Evolutionary conservation across 805 yeast species (phyloP).

Genomic region (Saccharomyces eubayanus): DNA sequence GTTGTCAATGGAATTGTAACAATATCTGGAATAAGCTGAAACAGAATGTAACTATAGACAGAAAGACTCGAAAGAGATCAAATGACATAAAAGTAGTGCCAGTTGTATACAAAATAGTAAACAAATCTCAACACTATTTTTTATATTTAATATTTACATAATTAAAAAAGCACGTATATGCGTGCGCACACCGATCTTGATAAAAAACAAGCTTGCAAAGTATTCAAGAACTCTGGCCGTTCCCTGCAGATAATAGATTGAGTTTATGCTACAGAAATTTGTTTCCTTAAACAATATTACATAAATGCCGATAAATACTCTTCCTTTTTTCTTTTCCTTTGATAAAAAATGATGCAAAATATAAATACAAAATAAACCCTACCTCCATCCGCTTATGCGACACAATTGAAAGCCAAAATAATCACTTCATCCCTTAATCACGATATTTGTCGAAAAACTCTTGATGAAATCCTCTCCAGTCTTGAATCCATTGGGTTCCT

Average conservation of each 20-base stretch:
- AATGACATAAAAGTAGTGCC: neutral
- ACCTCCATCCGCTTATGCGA: neutral
- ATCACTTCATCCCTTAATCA: slow-evolving; percentile 8
- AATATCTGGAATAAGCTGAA: neutral
- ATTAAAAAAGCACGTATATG: neutral
- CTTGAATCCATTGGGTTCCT: slow-evolving; percentile 78
- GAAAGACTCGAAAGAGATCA: neutral
- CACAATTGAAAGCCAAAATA: neutral
- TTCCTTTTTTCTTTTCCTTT: neutral
- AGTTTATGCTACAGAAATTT: neutral
- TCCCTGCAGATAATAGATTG: neutral
- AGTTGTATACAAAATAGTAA: neutral
- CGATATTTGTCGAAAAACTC: slow-evolving; percentile 54
- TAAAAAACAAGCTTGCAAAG: neutral
- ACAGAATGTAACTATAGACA: neutral
- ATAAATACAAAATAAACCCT: neutral
- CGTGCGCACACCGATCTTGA: neutral
- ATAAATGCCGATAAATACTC: neutral
- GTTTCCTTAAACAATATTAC: neutral
- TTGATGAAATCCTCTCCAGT: slow-evolving; percentile 72
- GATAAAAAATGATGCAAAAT: neutral
- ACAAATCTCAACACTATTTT: neutral
- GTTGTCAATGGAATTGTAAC: neutral
- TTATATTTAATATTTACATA: neutral
- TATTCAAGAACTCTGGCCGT: neutral